Conservation (phyloP, 176 grass and related monocot genomes). For the Luzula sylvatica region DNA sequence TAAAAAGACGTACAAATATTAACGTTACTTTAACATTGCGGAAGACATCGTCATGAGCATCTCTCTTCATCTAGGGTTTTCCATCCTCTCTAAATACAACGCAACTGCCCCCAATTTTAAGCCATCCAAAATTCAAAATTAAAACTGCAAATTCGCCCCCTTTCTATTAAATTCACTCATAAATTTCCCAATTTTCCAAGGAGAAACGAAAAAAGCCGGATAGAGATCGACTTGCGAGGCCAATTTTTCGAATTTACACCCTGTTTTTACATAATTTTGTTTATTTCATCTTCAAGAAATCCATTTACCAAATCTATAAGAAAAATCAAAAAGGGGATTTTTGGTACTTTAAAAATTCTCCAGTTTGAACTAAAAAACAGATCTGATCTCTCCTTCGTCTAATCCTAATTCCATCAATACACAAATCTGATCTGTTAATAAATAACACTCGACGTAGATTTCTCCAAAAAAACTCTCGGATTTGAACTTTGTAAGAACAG, state of each 20-base stretch:
- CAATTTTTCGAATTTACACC: conserved; percentile 14
- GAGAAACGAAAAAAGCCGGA: conserved; percentile 8
- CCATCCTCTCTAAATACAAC: conserved; percentile 16
- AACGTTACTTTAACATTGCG: too few species aligned
- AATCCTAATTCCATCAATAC: conserved; percentile 16
- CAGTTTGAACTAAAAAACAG: conserved; percentile 2
- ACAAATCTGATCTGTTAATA: conserved; percentile 10
- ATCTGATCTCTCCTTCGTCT: background rate
- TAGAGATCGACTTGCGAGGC: conserved; percentile 5
- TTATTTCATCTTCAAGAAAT: background rate
- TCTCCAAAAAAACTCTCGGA: background rate
- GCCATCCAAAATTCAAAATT: conserved; percentile 15
- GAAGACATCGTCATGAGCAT: background rate
- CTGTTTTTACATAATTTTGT: background rate
- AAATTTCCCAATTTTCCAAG: background rate
- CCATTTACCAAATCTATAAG: background rate
- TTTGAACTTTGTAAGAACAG: background rate
- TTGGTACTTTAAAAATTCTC: conserved; percentile 14
- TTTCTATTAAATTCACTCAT: background rate
- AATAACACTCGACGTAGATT: conserved; percentile 2
- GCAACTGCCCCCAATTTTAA: conserved; percentile 11
- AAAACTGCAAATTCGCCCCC: conserved; percentile 9
- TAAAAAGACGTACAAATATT: too few species aligned
- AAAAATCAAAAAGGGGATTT: conserved; percentile 16
- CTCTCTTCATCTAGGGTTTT: conserved; percentile 14